Evolutionary conservation across 2,329 filamentous ascomycete species (phyloP).

Genomic region (Kalmusia sp.): DNA sequence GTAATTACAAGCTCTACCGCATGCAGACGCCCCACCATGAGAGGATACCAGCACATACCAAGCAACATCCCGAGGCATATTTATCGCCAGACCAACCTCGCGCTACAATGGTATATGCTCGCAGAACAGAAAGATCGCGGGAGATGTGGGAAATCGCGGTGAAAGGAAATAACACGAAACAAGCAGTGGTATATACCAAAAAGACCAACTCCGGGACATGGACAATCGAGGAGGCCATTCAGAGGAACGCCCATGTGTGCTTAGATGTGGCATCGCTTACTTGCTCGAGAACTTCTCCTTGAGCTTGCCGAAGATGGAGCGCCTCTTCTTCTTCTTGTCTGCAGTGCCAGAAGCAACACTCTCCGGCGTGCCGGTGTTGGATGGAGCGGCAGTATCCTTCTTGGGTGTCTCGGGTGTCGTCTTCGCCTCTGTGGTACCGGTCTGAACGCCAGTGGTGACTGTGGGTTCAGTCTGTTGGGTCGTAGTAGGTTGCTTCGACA

Average conservation of each 20-base stretch:
- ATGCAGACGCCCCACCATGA: slow-evolving; percentile 9
- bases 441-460: slow-evolving; percentile 50
- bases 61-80: slow-evolving; percentile 19
- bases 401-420: slow-evolving; percentile 38
- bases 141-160: slow-evolving; percentile 20
- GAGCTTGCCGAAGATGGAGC: slow-evolving; percentile 56
- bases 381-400: slow-evolving; percentile 35
- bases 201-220: slow-evolving; percentile 40
- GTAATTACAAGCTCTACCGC: slow-evolving; percentile 23
- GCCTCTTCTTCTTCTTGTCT: slow-evolving; percentile 57
- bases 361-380: slow-evolving; percentile 47
- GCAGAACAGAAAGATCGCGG: slow-evolving; percentile 23
- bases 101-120: slow-evolving; percentile 27
- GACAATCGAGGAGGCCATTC: slow-evolving; percentile 28
- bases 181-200: slow-evolving; percentile 46
- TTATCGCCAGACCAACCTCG: slow-evolving; percentile 8
- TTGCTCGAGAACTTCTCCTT: slow-evolving; percentile 55
- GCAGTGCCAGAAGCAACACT: slow-evolving; percentile 40
- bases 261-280: slow-evolving; percentile 19
- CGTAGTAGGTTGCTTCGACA: slow-evolving; percentile 47
- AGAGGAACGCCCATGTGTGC: slow-evolving; percentile 9
- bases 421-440: slow-evolving; percentile 37
- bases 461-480: slow-evolving; percentile 47
- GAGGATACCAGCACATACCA: slow-evolving; percentile 19
- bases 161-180: slow-evolving; percentile 33